Evolutionary conservation across 768 basidiomycete genomes (phyloP), one percentile per base, ranked within the genome.

Genomic region (Symmetrospora coprosmae): DNA sequence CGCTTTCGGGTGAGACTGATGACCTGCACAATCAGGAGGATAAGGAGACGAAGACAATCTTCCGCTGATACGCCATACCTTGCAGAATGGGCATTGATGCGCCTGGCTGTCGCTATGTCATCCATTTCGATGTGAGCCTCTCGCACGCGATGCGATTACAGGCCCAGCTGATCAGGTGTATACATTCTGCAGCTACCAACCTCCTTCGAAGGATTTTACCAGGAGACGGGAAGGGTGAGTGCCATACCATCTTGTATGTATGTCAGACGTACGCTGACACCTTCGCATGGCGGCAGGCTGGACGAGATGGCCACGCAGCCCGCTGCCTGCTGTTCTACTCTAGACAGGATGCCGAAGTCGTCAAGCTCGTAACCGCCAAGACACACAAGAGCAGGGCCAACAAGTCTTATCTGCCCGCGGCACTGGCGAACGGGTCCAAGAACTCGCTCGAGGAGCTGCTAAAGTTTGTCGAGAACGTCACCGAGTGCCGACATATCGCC

Each of bases 171-270:
- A n/a, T n/a, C n/a, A n/a, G n/a, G n/a, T n/a, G n/a, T n/a, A n/a
- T n/a, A 21, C 14, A 7, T 43, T 28, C 6, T 55, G n/a, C 31
- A 55, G 52, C 30, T 62, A 21, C 61, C 61, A 5, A 60, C 60
- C 5, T 60, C 61, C 33, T 62, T 62, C 35, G 61, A 62, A 43
- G 61, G 61, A 17, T 62, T 60, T 41, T 62, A 62, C 35, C 61
- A 62, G 28, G 58, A 62, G 25, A 59, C 61, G 2, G 61, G 61
- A 11, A 13, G 61, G 31, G 52, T 55, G 23, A 43, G 52, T 7
- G 40, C 25, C 19, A 6, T 25, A 23, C n/a, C 21, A 30, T 19
- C 14, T 47, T 16, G n/a, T n/a, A n/a, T n/a, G n/a, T n/a, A n/a
- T n/a, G n/a, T n/a, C n/a, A n/a, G n/a, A n/a, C n/a, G n/a, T n/a